Evolutionary conservation across 2,329 filamentous ascomycete species (phyloP).

Genomic region (Dryadomyces quercus-mongolicae): DNA sequence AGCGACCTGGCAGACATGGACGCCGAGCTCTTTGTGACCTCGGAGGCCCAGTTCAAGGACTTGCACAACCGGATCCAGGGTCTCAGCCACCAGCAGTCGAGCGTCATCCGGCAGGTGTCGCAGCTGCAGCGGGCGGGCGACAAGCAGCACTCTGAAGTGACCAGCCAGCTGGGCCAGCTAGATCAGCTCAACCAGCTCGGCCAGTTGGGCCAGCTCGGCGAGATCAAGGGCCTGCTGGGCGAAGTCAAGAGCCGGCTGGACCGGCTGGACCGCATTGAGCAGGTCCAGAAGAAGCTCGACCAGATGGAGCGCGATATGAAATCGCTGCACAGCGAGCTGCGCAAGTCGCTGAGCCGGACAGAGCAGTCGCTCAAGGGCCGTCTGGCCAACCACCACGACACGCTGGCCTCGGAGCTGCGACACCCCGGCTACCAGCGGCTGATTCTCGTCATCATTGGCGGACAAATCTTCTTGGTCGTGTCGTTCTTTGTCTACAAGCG

Average conservation of each 20-base stretch:
- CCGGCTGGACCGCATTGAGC: slow-evolving; percentile 27
- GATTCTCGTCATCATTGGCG: slow-evolving; percentile 60
- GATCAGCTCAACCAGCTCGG: too few species aligned
- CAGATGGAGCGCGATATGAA: slow-evolving; percentile 47
- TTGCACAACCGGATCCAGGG: slow-evolving; percentile 73
- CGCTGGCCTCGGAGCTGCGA: slow-evolving; percentile 30
- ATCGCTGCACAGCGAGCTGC: slow-evolving; percentile 42
- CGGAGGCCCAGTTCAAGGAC: slow-evolving; percentile 62
- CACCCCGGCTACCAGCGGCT: slow-evolving; percentile 38
- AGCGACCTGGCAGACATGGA: slow-evolving; percentile 34
- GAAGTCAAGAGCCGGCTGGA: slow-evolving; percentile 30
- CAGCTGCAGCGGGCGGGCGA: slow-evolving; percentile 38
- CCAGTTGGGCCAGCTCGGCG: slow-evolving; percentile 25
- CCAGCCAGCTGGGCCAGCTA: slow-evolving; percentile 29
- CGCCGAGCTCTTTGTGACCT: slow-evolving; percentile 34
- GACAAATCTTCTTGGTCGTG: slow-evolving; percentile 58
- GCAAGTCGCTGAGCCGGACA: slow-evolving; percentile 34
- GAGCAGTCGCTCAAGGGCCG: slow-evolving; percentile 41
- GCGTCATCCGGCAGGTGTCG: slow-evolving; percentile 46
- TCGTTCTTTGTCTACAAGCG: slow-evolving; percentile 72
- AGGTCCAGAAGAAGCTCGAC: slow-evolving; percentile 30
- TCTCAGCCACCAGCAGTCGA: slow-evolving; percentile 55
- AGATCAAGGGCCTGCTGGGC: slow-evolving; percentile 33
- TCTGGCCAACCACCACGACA: slow-evolving; percentile 31
- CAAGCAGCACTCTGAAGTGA: slow-evolving; percentile 43